Evolutionary conservation across 139 green algal species (phyloP).

Genomic region (Bryopsis sp.): DNA sequence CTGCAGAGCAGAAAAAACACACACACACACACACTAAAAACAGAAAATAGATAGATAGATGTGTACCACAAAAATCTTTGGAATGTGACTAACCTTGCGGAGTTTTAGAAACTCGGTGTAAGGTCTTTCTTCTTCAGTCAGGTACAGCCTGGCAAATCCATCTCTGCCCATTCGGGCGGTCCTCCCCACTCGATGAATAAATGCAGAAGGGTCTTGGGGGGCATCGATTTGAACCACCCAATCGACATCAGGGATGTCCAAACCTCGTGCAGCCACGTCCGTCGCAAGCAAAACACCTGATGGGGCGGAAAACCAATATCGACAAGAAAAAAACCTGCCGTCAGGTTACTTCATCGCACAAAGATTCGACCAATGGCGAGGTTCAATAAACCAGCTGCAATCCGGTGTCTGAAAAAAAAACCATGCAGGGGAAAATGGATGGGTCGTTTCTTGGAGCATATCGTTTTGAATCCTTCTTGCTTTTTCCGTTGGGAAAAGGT

Average conservation of each 20-base stretch:
- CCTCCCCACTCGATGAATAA: slow-evolving; percentile 87
- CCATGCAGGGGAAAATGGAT: no score
- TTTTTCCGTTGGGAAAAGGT: no score
- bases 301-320: not conserved
- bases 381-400: no score
- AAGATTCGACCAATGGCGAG: no score
- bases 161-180: slow-evolving; percentile 73
- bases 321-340: not conserved
- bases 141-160: slow-evolving; percentile 79
- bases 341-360: no score
- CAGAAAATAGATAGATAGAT: not conserved
- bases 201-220: slow-evolving; percentile 67
- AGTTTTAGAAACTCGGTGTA: slow-evolving; percentile 5
- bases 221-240: slow-evolving; percentile 89
- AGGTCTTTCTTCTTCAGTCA: slow-evolving; percentile 36
- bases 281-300: slow-evolving; percentile 55
- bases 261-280: slow-evolving; percentile 69
- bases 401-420: no score
- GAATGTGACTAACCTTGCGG: not conserved
- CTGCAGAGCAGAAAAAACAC: no score
- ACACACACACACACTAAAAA: no score
- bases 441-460: no score
- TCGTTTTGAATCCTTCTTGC: no score
- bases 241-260: slow-evolving; percentile 69
- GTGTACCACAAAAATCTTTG: not conserved